Percentiles rank a stretch among this genome's conserved stretches.
Evolutionary conservation across 768 basidiomycete species (phyloP).

Genomic region (Agaricus subrufescens): DNA sequence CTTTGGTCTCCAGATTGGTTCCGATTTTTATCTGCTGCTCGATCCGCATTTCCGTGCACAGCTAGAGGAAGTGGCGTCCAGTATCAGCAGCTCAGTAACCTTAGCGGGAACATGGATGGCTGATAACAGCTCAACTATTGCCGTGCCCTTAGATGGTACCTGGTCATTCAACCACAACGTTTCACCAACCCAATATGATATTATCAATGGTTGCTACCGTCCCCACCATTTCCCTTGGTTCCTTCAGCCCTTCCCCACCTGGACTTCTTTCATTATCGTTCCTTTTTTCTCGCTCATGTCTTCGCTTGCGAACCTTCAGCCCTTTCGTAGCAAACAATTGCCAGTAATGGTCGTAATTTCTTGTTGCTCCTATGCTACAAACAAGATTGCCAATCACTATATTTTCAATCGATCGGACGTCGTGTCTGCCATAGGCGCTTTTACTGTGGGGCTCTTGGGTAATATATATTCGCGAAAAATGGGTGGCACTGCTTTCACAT

Average conservation of each 20-base stretch:
- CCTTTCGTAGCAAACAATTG: constrained; percentile 64
- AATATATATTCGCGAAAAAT: constrained; percentile 79
- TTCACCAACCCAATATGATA: constrained; percentile 38
- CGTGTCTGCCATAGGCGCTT: constrained; percentile 82
- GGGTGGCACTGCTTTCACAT: constrained; percentile 84
- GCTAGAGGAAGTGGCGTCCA: constrained; percentile 50
- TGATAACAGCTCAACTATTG: constrained; percentile 43
- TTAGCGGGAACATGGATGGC: constrained; percentile 66
- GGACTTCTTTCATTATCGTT: constrained; percentile 73
- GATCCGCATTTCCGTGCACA: constrained; percentile 51
- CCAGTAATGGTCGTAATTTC: constrained; percentile 84
- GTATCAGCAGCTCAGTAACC: constrained; percentile 40
- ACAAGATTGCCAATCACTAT: constrained; percentile 79
- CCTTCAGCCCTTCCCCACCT: constrained; percentile 76
- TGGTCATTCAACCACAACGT: constrained; percentile 63
- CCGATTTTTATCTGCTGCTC: constrained; percentile 72
- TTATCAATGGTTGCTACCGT: constrained; percentile 68
- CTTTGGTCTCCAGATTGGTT: constrained; percentile 81
- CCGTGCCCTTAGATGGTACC: constrained; percentile 48
- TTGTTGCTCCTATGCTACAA: constrained; percentile 72
- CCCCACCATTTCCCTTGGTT: constrained; percentile 65
- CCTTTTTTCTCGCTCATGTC: constrained; percentile 69
- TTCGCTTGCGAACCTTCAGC: constrained; percentile 76
- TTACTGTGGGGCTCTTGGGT: constrained; percentile 73
- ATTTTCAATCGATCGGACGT: constrained; percentile 83